phyloP scores from a whole-genome alignment of 2,329 filamentous ascomycete species.

The Fusarium euwallaceae region DNA sequence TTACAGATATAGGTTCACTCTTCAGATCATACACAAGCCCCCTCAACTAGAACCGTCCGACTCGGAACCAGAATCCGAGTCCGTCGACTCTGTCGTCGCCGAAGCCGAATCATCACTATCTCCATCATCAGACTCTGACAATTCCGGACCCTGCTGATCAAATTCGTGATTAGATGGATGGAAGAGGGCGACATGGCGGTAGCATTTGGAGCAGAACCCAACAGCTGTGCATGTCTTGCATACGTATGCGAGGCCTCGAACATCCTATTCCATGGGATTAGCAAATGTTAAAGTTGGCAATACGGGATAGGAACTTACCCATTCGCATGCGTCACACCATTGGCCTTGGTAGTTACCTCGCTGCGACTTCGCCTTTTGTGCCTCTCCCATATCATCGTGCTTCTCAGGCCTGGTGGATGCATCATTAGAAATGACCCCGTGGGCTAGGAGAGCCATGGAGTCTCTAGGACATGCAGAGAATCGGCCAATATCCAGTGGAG shows the following conservation, averaged over 20 bases:
- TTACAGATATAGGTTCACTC: background rate
- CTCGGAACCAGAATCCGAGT: background rate
- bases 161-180: background rate
- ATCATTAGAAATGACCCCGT: conserved; percentile 6
- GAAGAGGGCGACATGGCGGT: background rate
- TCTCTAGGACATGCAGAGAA: background rate
- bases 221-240: background rate
- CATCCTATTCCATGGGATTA: background rate
- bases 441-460: background rate
- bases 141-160: background rate
- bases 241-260: background rate
- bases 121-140: background rate
- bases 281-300: background rate
- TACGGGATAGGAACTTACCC: background rate
- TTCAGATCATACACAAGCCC: background rate
- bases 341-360: background rate
- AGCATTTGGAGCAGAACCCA: background rate
- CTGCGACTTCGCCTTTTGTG: conserved; percentile 12
- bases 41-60: background rate
- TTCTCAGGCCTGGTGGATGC: conserved; percentile 3
- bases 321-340: background rate
- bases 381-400: background rate
- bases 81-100: background rate
- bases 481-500: background rate
- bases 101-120: background rate